These are phyloP conservation scores for Alnus glutinosa DNA, from an alignment of 306 rosid genomes.

Conservation along the genomic window DNA sequence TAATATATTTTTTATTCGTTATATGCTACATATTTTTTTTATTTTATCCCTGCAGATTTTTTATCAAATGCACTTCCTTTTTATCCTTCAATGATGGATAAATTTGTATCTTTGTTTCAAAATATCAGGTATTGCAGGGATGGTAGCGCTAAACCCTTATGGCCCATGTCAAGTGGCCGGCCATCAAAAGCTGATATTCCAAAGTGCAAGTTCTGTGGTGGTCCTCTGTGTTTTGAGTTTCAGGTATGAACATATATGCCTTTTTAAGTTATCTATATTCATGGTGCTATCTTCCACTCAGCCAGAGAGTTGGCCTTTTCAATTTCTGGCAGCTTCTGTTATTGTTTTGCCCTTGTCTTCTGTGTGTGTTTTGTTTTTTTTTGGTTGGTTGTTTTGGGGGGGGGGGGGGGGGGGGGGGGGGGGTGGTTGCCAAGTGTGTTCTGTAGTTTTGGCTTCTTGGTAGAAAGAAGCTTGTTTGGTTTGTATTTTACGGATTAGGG, in stretches of 20 bases:
- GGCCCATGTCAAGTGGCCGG: constrained; percentile 73
- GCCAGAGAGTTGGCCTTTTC: background rate
- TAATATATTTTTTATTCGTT: background rate
- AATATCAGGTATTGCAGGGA: constrained; percentile 62
- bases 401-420: too few relatives aligned
- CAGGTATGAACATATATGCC: constrained; percentile 36
- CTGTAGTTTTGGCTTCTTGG: too few relatives aligned
- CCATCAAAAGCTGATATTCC: constrained; percentile 61
- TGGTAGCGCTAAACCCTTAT: constrained; percentile 52
- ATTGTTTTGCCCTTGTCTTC: background rate
- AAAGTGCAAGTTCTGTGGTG: constrained; percentile 41
- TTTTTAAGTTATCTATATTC: background rate
- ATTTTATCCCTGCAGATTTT: background rate
- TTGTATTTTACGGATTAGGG: background rate
- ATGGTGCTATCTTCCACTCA: background rate
- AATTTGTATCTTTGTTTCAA: background rate
- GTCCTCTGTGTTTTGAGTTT: constrained; percentile 53
- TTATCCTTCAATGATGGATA: background rate
- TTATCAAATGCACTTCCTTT: background rate
- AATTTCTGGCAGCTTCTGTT: too few relatives aligned
- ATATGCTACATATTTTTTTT: background rate
- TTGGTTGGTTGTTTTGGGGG: too few relatives aligned
- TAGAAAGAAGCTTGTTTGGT: background rate
- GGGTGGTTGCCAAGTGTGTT: too few relatives aligned
- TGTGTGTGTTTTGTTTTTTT: background rate